Evolutionary conservation across 805 yeast species (phyloP), one percentile per base, ranked within the genome.

Genomic region (Wilhelminamyces savonicus): DNA sequence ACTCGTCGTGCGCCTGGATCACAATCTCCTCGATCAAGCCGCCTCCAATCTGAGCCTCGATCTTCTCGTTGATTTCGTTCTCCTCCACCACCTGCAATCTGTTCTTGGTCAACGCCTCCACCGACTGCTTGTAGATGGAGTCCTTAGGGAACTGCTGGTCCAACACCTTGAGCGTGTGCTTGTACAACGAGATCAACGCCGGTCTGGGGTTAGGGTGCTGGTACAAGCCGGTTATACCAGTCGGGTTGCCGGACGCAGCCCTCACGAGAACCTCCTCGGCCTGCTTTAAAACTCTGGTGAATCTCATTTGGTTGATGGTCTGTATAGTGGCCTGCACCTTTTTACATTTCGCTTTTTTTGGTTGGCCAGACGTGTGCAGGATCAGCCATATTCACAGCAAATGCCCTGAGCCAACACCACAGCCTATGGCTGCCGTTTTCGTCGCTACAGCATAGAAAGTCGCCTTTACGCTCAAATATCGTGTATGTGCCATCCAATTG

Each of bases 151-250:
- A 78, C 46, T 76, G 71, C 23, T 62, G 66, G 23, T 69, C 59
- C 45, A 84, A 62, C 26, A 72, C 67, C 23, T 59, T 56, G 46
- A 84, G 62, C 2, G 95, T 85, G 34, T 79, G 73, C 41, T 72
- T 73, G 62, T 85, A 85, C 26, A 85, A 62, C 21, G 81, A 71
- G 34, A 75, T 62, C 45, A 85, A 66, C 3, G 87, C 83, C 2
- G 90, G 88, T 54, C 85, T 74, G 31, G 95, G 94, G 51, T 79
- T 72, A 29, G 94, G 94, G 55, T 83, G 92, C 53, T 79, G 82
- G 48, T 61, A 68, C 39, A 85, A 56, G 2, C 92, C 94, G 3
- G 95, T 73, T 37, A 85, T 44, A 41, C 95, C 95, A 13, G 94
- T 85, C 18, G 90, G 90, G 44, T 76, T 64, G 0, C 86, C 87